phyloP scores from a whole-genome alignment of 495 filamentous ascomycete species.

The Xylaria curta region DNA sequence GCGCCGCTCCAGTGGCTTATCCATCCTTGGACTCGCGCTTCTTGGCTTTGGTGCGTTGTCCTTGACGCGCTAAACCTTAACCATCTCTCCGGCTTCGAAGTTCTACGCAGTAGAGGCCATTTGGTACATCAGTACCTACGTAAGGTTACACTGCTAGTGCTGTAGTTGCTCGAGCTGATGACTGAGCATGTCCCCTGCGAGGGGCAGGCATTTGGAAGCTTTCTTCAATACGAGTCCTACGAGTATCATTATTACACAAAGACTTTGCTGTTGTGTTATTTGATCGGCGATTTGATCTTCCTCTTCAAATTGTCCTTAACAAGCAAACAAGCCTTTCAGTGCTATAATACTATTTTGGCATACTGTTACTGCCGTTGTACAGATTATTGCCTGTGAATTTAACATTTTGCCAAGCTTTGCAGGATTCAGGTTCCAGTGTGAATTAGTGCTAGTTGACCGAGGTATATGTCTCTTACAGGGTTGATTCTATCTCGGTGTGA shows the following conservation, averaged over 20 bases:
- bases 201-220: constrained; percentile 2
- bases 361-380: background rate
- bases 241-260: background rate
- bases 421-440: background rate
- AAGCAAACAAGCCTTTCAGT: background rate
- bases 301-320: background rate
- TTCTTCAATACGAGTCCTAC: background rate
- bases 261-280: background rate
- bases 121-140: background rate
- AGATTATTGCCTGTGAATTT: background rate
- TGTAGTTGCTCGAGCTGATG: background rate
- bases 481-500: background rate
- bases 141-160: background rate
- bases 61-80: background rate
- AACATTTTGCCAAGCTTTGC: constrained; percentile 10
- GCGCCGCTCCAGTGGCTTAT: background rate
- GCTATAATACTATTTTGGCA: background rate
- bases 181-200: background rate
- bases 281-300: background rate
- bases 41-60: constrained; percentile 15
- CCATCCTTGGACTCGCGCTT: background rate
- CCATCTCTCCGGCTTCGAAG: background rate
- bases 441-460: background rate
- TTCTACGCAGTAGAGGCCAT: background rate
- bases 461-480: background rate